Percentiles rank a stretch among this genome's conserved stretches.
Evolutionary conservation across 495 filamentous ascomycete genomes (phyloP).

Genomic region (Tuber umbilicatum): DNA sequence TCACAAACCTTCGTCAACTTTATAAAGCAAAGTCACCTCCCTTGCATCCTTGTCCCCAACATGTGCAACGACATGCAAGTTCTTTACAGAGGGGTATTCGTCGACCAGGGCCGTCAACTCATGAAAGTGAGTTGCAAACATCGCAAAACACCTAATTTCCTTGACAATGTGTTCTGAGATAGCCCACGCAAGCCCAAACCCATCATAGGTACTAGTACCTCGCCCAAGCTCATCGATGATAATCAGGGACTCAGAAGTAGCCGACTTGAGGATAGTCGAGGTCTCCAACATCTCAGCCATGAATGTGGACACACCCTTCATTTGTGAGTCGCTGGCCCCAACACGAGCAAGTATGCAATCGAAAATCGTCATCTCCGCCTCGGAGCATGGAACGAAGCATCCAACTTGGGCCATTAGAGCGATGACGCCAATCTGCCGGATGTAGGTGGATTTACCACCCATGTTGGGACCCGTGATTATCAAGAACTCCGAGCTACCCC

Average conservation of each 20-base stretch:
- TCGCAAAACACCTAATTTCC: slow-evolving; percentile 83
- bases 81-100: slow-evolving; percentile 76
- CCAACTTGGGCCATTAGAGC: slow-evolving; percentile 96
- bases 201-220: slow-evolving; percentile 96
- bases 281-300: slow-evolving; percentile 99
- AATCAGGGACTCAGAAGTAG: slow-evolving; percentile 86
- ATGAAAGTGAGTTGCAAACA: slow-evolving; percentile 98
- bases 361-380: slow-evolving; percentile 91
- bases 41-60: slow-evolving; percentile 58
- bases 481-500: slow-evolving; percentile 78
- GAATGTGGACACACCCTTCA: slow-evolving; percentile 98
- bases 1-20: slow-evolving; percentile 65
- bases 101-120: slow-evolving; percentile 88
- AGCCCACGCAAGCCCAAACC: slow-evolving; percentile 96
- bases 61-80: slow-evolving; percentile 92
- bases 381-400: slow-evolving; percentile 88
- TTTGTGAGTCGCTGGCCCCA: slow-evolving; percentile 87
- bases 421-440: slow-evolving; percentile 94
- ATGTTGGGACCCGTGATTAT: slow-evolving; percentile 99
- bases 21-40: slow-evolving; percentile 93
- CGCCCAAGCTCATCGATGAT: slow-evolving; percentile 99
- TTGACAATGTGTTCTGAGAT: slow-evolving; percentile 96
- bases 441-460: slow-evolving; percentile 98
- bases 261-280: slow-evolving; percentile 94
- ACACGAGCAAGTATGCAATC: slow-evolving; percentile 97